Evolutionary conservation across 345 rosid species (phyloP), one percentile per base, ranked within the genome.

Genomic region (Mercurialis annua): DNA sequence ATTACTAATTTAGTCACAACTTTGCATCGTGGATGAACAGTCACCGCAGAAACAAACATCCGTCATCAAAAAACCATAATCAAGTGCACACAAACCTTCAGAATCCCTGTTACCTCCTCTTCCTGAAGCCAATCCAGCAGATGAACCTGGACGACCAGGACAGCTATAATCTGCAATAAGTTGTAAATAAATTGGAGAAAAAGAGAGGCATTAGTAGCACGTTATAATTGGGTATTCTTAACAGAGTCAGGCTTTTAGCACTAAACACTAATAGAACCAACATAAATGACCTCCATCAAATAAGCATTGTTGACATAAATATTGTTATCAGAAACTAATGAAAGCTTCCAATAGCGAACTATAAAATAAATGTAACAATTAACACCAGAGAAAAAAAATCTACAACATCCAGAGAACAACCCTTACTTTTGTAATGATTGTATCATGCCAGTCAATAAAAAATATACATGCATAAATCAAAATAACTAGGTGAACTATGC

Each of bases 131-230:
- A 59, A 67, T 73, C 73, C 74, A 73, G 78, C 81, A 68, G 94
- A 82, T 54, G 95, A 85, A 69, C 68, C 77, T 59, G 90, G 88
- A 57, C 78, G 80, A 64, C 77, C 71, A 31, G 64, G 77, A 78
- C 79, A 74, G 55, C 81, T 71, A 62, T 66, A 73, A 40, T 87
- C 98, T 89, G 92, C 82, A 82, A 68, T 34, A 47, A 75, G 69
- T 24, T 49, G 48, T 54, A 43, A n/a, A n/a, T n/a, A 31, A 73
- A 42, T 59, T 20, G 48, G 56, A 40, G 48, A 49, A 30, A 50
- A 27, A 24, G 3, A 18, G 60, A 29, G n/a, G n/a, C n/a, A n/a
- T n/a, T 55, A 2, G 24, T n/a, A 12, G 11, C 6, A 18, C n/a
- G 12, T 24, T 2, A 10, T 51, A 51, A 21, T 10, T 53, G 12